A percentile compares a stretch with the other conserved stretches of the same genome.
Evolutionary conservation across 176 grass and related monocot genomes (phyloP).

Genomic region (Urochloa ruziziensis): DNA sequence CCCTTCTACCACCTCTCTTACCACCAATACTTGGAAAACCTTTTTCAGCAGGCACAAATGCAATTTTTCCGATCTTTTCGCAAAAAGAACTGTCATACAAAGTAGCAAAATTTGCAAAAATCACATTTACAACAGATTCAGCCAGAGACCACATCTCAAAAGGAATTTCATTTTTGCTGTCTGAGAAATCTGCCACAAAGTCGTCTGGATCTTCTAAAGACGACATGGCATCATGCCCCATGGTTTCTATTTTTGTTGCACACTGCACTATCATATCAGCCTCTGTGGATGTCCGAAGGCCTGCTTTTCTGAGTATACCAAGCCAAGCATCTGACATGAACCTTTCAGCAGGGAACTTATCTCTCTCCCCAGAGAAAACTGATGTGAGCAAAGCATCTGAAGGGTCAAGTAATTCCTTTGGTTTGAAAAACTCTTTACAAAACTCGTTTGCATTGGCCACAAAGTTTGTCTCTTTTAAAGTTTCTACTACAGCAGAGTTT

Average conservation of each 20-base stretch:
- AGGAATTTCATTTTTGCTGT: conserved; percentile 72
- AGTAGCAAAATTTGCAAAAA: conserved; percentile 89
- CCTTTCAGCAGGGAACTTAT: conserved; percentile 78
- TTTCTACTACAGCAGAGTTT: conserved; percentile 60
- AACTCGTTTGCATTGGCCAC: conserved; percentile 81
- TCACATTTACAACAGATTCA: conserved; percentile 72
- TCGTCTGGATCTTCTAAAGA: conserved; percentile 58
- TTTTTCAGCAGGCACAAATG: conserved; percentile 94
- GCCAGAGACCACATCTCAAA: conserved; percentile 81
- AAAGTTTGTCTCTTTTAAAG: conserved; percentile 72
- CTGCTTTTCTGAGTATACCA: conserved; percentile 80
- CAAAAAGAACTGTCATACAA: conserved; percentile 86
- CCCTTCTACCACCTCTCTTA: conserved; percentile 87
- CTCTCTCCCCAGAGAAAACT: conserved; percentile 75
- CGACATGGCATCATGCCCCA: conserved; percentile 60
- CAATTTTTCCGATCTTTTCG: conserved; percentile 81
- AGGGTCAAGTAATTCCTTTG: conserved; percentile 81
- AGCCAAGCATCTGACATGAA: conserved; percentile 85
- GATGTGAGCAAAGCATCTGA: conserved; percentile 76
- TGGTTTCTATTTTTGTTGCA: conserved; percentile 73
- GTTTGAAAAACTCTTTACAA: conserved; percentile 66
- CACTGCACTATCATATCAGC: conserved; percentile 84
- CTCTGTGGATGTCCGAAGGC: conserved; percentile 75
- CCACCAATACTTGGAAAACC: conserved; percentile 96
- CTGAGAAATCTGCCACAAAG: conserved; percentile 68